These are phyloP conservation scores for Colletotrichum salicis DNA, from an alignment of 2,329 filamentous ascomycete species.

Conservation along the genomic window DNA sequence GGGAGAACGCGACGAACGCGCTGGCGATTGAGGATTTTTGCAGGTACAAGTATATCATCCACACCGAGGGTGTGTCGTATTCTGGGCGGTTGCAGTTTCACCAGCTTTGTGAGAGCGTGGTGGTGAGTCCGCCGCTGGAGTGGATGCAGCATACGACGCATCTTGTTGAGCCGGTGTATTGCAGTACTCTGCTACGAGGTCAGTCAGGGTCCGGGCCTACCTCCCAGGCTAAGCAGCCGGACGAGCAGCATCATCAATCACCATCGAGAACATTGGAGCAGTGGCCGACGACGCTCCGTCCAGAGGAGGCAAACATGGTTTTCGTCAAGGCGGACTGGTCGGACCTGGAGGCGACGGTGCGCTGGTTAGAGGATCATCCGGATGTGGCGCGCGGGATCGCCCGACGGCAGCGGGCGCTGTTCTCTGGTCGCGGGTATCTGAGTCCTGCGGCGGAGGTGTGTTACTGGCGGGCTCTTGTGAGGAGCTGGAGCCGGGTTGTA, in stretches of 20 bases:
- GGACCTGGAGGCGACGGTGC: slow-evolving; percentile 57
- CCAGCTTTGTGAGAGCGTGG: slow-evolving; percentile 60
- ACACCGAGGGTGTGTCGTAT: slow-evolving; percentile 66
- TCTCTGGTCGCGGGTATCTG: slow-evolving; percentile 56
- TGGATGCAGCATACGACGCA: slow-evolving; percentile 64
- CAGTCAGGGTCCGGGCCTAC: neutral
- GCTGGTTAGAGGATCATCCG: slow-evolving; percentile 57
- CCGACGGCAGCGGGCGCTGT: slow-evolving; percentile 55
- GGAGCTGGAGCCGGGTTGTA: slow-evolving; percentile 58
- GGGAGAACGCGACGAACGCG: slow-evolving; percentile 53
- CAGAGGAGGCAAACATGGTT: slow-evolving; percentile 57
- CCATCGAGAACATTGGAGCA: slow-evolving; percentile 31
- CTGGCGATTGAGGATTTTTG: slow-evolving; percentile 62
- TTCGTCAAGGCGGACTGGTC: slow-evolving; percentile 63
- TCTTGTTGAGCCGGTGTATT: slow-evolving; percentile 57
- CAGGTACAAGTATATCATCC: slow-evolving; percentile 60
- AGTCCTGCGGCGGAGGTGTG: slow-evolving; percentile 62
- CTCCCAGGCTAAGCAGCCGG: neutral
- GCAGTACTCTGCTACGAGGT: slow-evolving; percentile 40
- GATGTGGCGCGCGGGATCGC: slow-evolving; percentile 58
- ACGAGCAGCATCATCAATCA: neutral
- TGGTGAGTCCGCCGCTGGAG: slow-evolving; percentile 58
- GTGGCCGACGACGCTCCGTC: slow-evolving; percentile 51
- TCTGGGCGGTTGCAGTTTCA: slow-evolving; percentile 62
- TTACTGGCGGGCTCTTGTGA: slow-evolving; percentile 62